Evolutionary conservation across 2,329 filamentous ascomycete genomes (phyloP).

Genomic region (Fusarium mexicanum): DNA sequence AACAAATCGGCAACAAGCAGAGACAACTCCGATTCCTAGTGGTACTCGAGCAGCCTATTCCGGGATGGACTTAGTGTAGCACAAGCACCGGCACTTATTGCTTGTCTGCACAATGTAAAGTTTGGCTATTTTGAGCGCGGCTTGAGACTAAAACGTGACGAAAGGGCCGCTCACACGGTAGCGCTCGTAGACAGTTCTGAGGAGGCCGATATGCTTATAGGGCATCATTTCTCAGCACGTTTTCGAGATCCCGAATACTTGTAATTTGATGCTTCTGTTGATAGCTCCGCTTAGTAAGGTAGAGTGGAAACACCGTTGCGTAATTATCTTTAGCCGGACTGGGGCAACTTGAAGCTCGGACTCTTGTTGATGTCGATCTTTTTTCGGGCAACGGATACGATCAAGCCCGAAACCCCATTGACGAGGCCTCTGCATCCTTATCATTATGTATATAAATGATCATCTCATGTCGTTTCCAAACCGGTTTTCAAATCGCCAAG

Average conservation of each 20-base stretch:
- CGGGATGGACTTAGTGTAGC: fast-evolving
- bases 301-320: fast-evolving
- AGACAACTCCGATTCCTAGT: fast-evolving
- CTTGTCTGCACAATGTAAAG: neutral
- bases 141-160: fast-evolving
- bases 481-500: fast-evolving
- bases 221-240: neutral
- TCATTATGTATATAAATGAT: neutral
- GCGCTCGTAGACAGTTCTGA: neutral
- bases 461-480: fast-evolving
- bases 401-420: neutral
- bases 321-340: fast-evolving
- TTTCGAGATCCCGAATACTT: neutral
- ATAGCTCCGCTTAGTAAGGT: neutral
- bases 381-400: neutral
- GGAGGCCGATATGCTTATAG: neutral
- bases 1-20: neutral
- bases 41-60: fast-evolving
- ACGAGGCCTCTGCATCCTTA: fast-evolving
- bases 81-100: neutral
- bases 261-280: neutral
- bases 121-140: neutral
- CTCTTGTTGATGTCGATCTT: neutral
- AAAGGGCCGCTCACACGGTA: neutral
- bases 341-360: too few species aligned